Evolutionary conservation across 2,329 filamentous ascomycete genomes (phyloP).

Genomic region (Neurospora sp.): DNA sequence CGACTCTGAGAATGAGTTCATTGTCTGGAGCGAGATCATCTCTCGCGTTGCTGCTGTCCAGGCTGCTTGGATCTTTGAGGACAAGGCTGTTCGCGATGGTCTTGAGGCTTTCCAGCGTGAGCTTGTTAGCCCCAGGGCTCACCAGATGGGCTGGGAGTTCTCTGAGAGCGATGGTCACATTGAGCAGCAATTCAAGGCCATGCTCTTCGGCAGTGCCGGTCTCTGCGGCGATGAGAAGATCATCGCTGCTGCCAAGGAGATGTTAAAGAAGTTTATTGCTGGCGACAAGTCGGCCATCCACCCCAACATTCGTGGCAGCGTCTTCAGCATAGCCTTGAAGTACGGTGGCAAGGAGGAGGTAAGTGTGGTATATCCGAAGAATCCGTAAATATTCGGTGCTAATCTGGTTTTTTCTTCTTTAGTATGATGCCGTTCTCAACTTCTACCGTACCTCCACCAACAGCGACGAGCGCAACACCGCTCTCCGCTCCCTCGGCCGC

Average conservation of each 20-base stretch:
- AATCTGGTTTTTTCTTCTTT: constrained; percentile 2
- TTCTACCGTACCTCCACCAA: constrained; percentile 67
- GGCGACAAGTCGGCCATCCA: constrained; percentile 78
- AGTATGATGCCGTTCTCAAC: constrained; percentile 68
- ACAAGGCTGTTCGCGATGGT: constrained; percentile 59
- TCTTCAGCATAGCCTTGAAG: constrained; percentile 75
- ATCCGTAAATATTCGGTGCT: constrained; percentile 11
- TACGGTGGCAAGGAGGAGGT: constrained; percentile 78
- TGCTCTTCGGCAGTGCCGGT: constrained; percentile 80
- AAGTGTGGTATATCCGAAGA: constrained; percentile 5
- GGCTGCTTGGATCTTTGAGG: constrained; percentile 81
- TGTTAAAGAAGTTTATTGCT: constrained; percentile 75
- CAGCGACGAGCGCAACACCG: constrained; percentile 84
- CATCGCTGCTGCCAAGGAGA: constrained; percentile 71
- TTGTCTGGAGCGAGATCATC: constrained; percentile 91
- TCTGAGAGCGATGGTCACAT: constrained; percentile 77
- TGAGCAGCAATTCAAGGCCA: constrained; percentile 85
- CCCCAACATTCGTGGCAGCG: constrained; percentile 79
- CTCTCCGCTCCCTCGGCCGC: constrained; percentile 72
- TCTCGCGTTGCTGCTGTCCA: constrained; percentile 69
- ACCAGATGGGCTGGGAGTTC: constrained; percentile 83
- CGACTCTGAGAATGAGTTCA: constrained; percentile 74
- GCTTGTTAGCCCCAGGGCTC: constrained; percentile 67
- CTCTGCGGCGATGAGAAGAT: constrained; percentile 69
- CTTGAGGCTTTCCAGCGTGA: constrained; percentile 76